phyloP scores from a whole-genome alignment of 2,329 filamentous ascomycete species.

The Rugonectria rugulosa region DNA sequence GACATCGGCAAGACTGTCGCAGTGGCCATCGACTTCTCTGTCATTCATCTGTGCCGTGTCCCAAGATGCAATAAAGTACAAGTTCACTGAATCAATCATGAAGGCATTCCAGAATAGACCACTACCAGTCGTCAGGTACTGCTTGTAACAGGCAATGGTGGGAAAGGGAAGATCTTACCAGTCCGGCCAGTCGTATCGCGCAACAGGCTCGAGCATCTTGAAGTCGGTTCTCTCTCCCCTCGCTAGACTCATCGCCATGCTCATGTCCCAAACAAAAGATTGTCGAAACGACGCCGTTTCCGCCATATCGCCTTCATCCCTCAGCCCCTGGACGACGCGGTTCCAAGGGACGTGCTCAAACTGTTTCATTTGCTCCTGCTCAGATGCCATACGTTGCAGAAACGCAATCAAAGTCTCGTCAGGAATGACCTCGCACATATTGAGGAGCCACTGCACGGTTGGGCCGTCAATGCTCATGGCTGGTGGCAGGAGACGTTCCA shows the following conservation, averaged over 20 bases:
- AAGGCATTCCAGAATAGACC: slow-evolving; percentile 51
- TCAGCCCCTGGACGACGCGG: slow-evolving; percentile 40
- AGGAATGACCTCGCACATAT: slow-evolving; percentile 38
- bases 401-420: slow-evolving; percentile 41
- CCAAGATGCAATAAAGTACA: slow-evolving; percentile 49
- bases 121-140: slow-evolving; percentile 25
- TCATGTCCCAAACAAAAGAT: slow-evolving; percentile 49
- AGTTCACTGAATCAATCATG: slow-evolving; percentile 42
- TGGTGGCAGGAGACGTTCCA: slow-evolving; percentile 44
- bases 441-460: slow-evolving; percentile 47
- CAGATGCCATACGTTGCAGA: slow-evolving; percentile 35
- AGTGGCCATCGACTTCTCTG: slow-evolving; percentile 41
- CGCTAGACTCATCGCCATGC: slow-evolving; percentile 38
- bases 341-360: slow-evolving; percentile 48
- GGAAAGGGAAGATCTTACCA: slow-evolving; percentile 38
- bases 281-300: slow-evolving; percentile 46
- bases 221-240: slow-evolving; percentile 28
- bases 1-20: slow-evolving; percentile 41
- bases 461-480: slow-evolving; percentile 49
- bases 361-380: slow-evolving; percentile 35
- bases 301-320: slow-evolving; percentile 44
- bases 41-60: slow-evolving; percentile 50
- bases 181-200: slow-evolving; percentile 48
- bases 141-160: neutral
- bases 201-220: slow-evolving; percentile 39